Evolutionary conservation across 192 early-diverging fungal genomes (phyloP).

Genomic region (Backusella mclennaniae): DNA sequence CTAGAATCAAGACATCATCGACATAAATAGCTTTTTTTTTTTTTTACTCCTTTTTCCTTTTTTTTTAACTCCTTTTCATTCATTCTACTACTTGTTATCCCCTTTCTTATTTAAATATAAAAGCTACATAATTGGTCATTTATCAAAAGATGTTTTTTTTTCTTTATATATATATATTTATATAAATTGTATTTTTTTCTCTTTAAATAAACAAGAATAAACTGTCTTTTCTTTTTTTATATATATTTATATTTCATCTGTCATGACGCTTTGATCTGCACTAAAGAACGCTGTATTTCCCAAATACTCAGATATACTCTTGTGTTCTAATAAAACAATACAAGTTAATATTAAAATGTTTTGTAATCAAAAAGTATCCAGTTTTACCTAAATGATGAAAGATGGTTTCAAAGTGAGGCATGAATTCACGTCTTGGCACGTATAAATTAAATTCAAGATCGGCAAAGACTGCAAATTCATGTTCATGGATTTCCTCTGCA

Average conservation of each 20-base stretch:
- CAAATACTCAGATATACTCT: constrained; percentile 19
- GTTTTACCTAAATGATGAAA: constrained; percentile 54
- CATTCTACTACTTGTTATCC: neutral
- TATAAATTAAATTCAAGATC: constrained; percentile 90
- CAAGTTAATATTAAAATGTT: neutral
- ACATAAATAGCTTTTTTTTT: neutral
- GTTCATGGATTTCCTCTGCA: constrained; percentile 73
- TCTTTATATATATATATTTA: neutral
- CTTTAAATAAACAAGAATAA: neutral
- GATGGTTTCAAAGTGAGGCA: constrained; percentile 92
- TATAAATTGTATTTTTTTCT: neutral
- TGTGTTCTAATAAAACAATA: constrained; percentile 18
- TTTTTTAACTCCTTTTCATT: neutral
- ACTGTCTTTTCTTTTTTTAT: neutral
- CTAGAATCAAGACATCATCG: neutral
- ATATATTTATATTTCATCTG: neutral
- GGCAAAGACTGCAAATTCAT: constrained; percentile 92
- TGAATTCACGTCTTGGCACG: constrained; percentile 81
- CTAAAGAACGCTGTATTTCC: constrained; percentile 9
- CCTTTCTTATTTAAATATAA: neutral
- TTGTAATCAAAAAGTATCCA: neutral
- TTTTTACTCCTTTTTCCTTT: neutral
- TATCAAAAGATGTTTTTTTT: neutral
- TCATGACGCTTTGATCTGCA: neutral
- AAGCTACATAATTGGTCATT: neutral